A percentile compares a stretch with the other conserved stretches of the same genome.
These are phyloP conservation scores for Helotiales sp. DNA, from an alignment of 2,329 filamentous ascomycete species.

Conservation along the genomic window DNA sequence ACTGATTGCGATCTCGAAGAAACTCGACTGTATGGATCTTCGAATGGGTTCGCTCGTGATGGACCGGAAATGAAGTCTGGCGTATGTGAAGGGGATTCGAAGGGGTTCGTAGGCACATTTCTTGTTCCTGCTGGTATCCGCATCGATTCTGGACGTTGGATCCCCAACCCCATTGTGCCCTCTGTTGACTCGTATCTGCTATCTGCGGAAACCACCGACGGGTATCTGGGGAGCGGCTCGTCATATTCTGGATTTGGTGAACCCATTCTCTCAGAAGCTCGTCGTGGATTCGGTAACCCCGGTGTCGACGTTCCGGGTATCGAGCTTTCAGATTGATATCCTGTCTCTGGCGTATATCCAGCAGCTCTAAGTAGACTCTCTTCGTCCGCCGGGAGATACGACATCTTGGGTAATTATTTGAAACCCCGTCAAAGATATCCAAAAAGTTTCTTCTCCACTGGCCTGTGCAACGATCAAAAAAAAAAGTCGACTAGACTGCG, in stretches of 20 bases:
- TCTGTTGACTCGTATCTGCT: constrained; percentile 7
- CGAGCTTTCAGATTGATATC: too few species aligned
- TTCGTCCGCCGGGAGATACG: constrained; percentile 7
- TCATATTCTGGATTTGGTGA: constrained; percentile 4
- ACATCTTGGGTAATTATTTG: constrained; percentile 2
- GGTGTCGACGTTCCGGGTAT: constrained; percentile 4
- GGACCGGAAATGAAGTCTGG: not conserved
- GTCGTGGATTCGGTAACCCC: not conserved
- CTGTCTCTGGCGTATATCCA: constrained; percentile 3
- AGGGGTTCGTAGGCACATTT: not conserved
- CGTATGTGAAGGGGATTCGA: not conserved
- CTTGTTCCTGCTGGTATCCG: constrained; percentile 10
- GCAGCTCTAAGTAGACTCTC: constrained; percentile 11
- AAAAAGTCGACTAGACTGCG: not conserved
- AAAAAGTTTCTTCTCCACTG: not conserved
- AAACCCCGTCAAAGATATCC: not conserved
- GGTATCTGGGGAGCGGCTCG: constrained; percentile 12
- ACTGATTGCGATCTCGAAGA: not conserved
- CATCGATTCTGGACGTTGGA: constrained; percentile 9
- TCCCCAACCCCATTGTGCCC: constrained; percentile 9
- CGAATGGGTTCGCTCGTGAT: not conserved
- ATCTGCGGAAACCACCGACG: constrained; percentile 7
- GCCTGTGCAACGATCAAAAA: not conserved
- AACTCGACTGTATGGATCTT: not conserved
- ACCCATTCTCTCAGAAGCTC: constrained; percentile 2